phyloP scores from a whole-genome alignment of 2,329 filamentous ascomycete species.

The Dactylonectria macrodidyma region DNA sequence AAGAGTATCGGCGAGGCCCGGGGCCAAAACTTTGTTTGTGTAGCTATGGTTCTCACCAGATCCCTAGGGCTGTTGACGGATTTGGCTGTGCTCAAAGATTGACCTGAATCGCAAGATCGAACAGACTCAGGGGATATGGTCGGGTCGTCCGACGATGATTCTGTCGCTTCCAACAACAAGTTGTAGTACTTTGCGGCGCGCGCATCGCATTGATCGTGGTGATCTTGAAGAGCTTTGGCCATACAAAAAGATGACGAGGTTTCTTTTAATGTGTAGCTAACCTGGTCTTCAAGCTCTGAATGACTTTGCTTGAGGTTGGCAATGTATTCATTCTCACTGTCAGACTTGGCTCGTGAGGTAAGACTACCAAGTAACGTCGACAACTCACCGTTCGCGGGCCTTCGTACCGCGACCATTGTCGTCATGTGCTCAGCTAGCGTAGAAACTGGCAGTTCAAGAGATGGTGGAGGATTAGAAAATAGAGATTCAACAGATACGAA shows the following conservation, averaged over 20 bases:
- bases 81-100: not conserved
- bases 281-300: not conserved
- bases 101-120: too few relatives aligned
- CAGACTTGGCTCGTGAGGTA: constrained; percentile 4
- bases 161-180: too few relatives aligned
- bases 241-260: not conserved
- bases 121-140: too few relatives aligned
- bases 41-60: not conserved
- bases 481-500: constrained; percentile 26
- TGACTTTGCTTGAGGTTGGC: constrained; percentile 27
- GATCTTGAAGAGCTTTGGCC: not conserved
- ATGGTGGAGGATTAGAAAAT: not conserved
- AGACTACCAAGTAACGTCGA: constrained; percentile 17
- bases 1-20: constrained; percentile 53
- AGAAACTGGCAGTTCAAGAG: fast-evolving
- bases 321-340: constrained; percentile 28
- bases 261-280: not conserved
- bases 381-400: not conserved
- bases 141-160: too few relatives aligned
- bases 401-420: too few relatives aligned
- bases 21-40: constrained; percentile 31
- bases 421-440: not conserved
- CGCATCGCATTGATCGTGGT: too few relatives aligned
- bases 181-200: too few relatives aligned
- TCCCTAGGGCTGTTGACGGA: not conserved